Conservation (phyloP, 768 basidiomycete genomes). For the Naganishia vaughanmartiniae region DNA sequence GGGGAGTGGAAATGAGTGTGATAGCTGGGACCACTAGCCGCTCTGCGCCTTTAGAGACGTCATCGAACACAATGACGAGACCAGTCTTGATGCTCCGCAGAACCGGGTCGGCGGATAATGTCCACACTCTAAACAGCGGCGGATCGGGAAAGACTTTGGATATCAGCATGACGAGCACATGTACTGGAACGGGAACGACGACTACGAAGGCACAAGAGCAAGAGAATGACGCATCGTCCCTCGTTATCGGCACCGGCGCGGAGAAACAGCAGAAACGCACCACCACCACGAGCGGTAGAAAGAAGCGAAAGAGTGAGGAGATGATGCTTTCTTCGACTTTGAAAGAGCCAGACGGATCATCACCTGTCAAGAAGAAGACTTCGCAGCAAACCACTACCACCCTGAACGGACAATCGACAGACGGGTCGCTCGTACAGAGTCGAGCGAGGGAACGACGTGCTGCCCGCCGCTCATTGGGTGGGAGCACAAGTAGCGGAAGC, state of each 20-base stretch:
- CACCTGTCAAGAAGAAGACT: too few relatives aligned
- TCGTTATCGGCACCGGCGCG: not conserved
- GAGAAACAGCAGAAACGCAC: not conserved
- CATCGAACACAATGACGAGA: not conserved
- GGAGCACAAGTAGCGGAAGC: not conserved
- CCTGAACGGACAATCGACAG: too few relatives aligned
- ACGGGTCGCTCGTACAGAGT: not conserved
- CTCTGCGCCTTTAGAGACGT: not conserved
- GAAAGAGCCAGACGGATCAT: too few relatives aligned
- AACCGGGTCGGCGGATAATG: constrained; percentile 4
- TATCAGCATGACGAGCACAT: not conserved
- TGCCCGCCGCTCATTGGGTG: not conserved
- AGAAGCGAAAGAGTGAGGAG: constrained; percentile 19
- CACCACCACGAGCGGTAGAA: not conserved
- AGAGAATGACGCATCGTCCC: not conserved
- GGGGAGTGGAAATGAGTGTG: too few relatives aligned
- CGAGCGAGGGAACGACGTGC: not conserved
- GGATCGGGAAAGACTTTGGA: not conserved
- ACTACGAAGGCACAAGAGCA: not conserved
- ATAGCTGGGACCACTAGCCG: not conserved
- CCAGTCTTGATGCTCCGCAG: not conserved
- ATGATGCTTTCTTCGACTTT: not conserved
- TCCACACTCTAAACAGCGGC: not conserved
- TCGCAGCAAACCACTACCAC: not conserved
- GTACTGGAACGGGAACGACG: too few relatives aligned